phyloP scores from a whole-genome alignment of 345 rosid species.

The Psidium guajava region DNA sequence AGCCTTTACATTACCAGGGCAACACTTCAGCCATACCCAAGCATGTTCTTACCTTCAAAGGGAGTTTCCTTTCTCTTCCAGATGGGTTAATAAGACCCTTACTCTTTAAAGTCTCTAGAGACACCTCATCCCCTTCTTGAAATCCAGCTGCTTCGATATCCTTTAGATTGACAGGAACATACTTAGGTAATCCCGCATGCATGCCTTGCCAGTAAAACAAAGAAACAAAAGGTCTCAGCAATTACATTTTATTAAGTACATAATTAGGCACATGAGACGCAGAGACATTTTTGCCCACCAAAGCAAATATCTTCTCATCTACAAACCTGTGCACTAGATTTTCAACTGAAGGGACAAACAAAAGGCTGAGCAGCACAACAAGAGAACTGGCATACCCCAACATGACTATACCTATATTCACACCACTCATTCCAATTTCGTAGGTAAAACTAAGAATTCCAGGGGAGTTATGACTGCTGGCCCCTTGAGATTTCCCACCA shows the following conservation, averaged over 20 bases:
- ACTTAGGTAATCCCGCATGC: slow-evolving; percentile 77
- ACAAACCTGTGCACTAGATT: not conserved
- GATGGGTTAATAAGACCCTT: slow-evolving; percentile 89
- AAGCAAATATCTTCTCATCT: not conserved
- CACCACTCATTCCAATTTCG: not conserved
- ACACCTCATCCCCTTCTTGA: slow-evolving; percentile 83
- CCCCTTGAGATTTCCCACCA: not conserved
- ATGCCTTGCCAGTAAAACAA: slow-evolving; percentile 45
- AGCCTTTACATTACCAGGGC: not conserved
- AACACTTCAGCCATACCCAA: not conserved
- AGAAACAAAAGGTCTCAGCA: not conserved
- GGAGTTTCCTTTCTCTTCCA: slow-evolving; percentile 89
- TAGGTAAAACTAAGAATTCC: not conserved
- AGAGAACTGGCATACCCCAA: not conserved
- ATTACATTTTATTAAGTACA: not conserved
- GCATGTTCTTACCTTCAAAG: slow-evolving; percentile 51
- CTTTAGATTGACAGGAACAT: slow-evolving; percentile 71
- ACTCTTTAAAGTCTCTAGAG: slow-evolving; percentile 57
- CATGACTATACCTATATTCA: not conserved
- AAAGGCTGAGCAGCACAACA: not conserved
- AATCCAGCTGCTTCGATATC: slow-evolving; percentile 73
- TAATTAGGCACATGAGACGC: not conserved
- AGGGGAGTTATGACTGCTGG: not conserved
- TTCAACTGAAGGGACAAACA: not conserved
- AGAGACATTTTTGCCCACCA: not conserved